These are phyloP conservation scores for Psilocybe tampanensis DNA, from an alignment of 768 basidiomycete genomes.

Conservation along the genomic window DNA sequence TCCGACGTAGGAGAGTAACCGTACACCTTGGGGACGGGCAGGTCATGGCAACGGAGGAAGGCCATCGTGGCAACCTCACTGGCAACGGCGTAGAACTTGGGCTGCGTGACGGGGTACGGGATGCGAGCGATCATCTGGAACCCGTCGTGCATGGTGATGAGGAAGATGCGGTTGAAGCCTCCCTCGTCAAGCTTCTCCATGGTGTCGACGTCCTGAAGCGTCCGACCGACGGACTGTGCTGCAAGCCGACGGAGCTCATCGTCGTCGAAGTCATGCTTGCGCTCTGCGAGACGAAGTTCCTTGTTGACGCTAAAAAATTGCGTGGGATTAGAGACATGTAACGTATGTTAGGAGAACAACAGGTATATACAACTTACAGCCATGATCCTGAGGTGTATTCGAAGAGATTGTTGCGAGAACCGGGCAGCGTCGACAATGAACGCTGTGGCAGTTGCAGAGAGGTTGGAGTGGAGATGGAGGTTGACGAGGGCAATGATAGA, in stretches of 20 bases:
- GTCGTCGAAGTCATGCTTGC: constrained; percentile 42
- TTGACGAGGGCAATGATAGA: constrained; percentile 12
- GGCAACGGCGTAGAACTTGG: constrained; percentile 40
- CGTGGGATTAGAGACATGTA: constrained; percentile 31
- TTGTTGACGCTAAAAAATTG: constrained; percentile 39
- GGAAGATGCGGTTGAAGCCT: constrained; percentile 37
- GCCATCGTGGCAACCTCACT: constrained; percentile 50
- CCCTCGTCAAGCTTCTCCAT: constrained; percentile 47
- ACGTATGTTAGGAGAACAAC: constrained; percentile 16
- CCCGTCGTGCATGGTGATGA: constrained; percentile 33
- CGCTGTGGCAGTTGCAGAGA: constrained; percentile 29
- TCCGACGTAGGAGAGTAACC: constrained; percentile 42
- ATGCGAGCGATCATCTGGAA: constrained; percentile 43
- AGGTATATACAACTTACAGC: constrained; percentile 41
- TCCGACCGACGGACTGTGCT: constrained; percentile 41
- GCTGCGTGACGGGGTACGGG: constrained; percentile 38
- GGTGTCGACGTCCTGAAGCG: constrained; percentile 34
- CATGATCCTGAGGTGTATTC: constrained; percentile 45
- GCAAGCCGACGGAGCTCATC: constrained; percentile 43
- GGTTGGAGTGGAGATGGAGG: constrained; percentile 24
- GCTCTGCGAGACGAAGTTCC: constrained; percentile 49
- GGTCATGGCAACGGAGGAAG: constrained; percentile 37
- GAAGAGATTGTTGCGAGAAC: constrained; percentile 37
- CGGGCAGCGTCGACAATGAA: constrained; percentile 30
- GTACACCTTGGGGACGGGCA: constrained; percentile 45